Percentiles rank a stretch among this genome's conserved stretches.
phyloP scores from a whole-genome alignment of 306 rosid species.

The Vachellia pachyceras region DNA sequence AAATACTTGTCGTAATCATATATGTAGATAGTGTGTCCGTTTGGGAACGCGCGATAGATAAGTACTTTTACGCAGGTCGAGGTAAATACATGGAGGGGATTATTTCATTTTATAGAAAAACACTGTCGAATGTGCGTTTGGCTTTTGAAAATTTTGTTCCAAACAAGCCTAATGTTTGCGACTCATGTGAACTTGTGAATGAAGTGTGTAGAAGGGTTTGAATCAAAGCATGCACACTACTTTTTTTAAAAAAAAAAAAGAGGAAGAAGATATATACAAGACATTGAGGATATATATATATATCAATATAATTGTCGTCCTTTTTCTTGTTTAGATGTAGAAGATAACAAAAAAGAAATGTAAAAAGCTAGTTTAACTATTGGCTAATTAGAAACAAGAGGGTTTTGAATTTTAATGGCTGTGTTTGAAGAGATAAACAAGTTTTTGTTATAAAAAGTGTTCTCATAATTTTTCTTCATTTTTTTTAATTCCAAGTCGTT shows the following conservation, averaged over 20 bases:
- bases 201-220: not conserved
- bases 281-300: not conserved
- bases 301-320: not conserved
- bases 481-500: not conserved
- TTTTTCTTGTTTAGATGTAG: not conserved
- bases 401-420: not conserved
- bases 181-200: not conserved
- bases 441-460: not conserved
- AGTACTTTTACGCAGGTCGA: too few relatives aligned
- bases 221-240: not conserved
- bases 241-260: not conserved
- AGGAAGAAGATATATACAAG: not conserved
- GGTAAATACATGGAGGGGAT: too few relatives aligned
- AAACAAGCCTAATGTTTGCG: too few relatives aligned
- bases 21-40: not conserved
- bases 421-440: not conserved
- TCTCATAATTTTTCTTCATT: not conserved
- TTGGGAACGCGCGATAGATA: too few relatives aligned
- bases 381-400: not conserved
- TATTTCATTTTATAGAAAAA: too few relatives aligned
- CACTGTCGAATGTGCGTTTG: too few relatives aligned
- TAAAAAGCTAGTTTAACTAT: not conserved
- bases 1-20: not conserved
- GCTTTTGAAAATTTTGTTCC: too few relatives aligned
- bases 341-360: not conserved